Conservation (phyloP, 106 monocot species). For the Vanilla planifolia region DNA sequence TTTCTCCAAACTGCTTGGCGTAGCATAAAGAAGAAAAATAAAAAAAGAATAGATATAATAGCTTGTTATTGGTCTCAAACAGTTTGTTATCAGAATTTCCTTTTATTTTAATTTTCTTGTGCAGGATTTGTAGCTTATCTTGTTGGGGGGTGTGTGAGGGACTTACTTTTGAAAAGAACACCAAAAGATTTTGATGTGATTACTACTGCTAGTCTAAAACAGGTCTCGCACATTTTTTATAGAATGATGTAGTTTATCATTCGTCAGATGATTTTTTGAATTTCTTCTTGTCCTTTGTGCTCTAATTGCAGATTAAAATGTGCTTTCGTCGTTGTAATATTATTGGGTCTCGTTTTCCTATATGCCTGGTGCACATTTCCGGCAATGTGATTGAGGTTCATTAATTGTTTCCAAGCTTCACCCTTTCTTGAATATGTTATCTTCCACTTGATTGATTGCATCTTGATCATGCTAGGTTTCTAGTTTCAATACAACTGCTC, state of each 20-base stretch:
- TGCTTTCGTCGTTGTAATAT: constrained; percentile 39
- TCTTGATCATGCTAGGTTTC: constrained; percentile 50
- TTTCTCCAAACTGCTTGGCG: too few species aligned
- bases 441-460: neutral
- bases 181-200: constrained; percentile 98
- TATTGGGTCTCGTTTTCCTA: constrained; percentile 69
- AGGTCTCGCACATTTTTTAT: constrained; percentile 36
- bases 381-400: constrained; percentile 59
- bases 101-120: constrained; percentile 6
- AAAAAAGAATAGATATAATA: neutral
- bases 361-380: constrained; percentile 49
- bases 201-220: constrained; percentile 64
- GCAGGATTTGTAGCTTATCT: constrained; percentile 84
- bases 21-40: neutral
- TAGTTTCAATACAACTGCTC: constrained; percentile 53
- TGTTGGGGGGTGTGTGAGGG: constrained; percentile 98
- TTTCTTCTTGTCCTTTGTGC: neutral
- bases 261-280: neutral
- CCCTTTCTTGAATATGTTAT: neutral
- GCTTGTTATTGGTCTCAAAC: neutral
- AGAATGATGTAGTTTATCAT: neutral
- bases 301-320: constrained; percentile 51
- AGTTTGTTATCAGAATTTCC: neutral
- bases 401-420: constrained; percentile 1
- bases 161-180: constrained; percentile 66